Conservation (phyloP, 768 basidiomycete species). For the Leucosporidium creatinivorum region DNA sequence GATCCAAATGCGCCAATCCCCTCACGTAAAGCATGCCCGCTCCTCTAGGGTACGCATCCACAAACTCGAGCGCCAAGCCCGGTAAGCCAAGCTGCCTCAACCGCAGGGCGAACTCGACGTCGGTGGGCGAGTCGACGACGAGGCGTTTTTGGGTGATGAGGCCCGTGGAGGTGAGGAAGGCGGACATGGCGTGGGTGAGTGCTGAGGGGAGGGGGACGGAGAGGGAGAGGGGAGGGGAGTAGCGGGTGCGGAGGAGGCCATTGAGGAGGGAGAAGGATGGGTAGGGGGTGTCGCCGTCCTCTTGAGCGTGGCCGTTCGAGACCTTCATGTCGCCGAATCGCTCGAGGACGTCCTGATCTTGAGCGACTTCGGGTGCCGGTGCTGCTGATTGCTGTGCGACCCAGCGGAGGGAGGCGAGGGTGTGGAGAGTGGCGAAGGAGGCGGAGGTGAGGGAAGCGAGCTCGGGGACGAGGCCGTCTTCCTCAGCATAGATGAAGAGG, state of each 20-base stretch:
- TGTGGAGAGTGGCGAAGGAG: slow-evolving; percentile 18
- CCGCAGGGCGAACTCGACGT: slow-evolving; percentile 5
- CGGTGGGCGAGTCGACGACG: neutral
- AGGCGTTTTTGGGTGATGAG: neutral
- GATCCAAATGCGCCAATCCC: slow-evolving; percentile 22
- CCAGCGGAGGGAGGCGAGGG: slow-evolving; percentile 13
- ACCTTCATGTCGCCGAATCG: slow-evolving; percentile 8
- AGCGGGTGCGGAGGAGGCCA: slow-evolving; percentile 14
- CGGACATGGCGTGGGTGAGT: slow-evolving; percentile 1
- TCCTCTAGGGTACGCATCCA: slow-evolving; percentile 10
- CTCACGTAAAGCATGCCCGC: slow-evolving; percentile 23
- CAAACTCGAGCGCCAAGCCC: slow-evolving; percentile 20
- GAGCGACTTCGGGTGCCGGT: neutral
- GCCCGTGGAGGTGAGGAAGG: neutral
- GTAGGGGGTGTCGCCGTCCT: neutral
- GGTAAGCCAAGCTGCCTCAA: slow-evolving; percentile 4
- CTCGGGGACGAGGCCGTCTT: slow-evolving; percentile 10
- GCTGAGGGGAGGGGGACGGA: slow-evolving; percentile 3
- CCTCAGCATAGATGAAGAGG: slow-evolving; percentile 22
- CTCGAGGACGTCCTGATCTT: neutral
- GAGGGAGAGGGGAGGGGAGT: slow-evolving; percentile 1
- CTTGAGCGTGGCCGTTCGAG: neutral
- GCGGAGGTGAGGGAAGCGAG: slow-evolving; percentile 19
- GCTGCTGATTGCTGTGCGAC: neutral
- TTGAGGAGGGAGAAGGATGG: slow-evolving; percentile 18